Percentiles rank a stretch among this genome's conserved stretches.
Conservation (phyloP, 2,329 filamentous ascomycete species). For the Ploettnerulaceae sp. region DNA sequence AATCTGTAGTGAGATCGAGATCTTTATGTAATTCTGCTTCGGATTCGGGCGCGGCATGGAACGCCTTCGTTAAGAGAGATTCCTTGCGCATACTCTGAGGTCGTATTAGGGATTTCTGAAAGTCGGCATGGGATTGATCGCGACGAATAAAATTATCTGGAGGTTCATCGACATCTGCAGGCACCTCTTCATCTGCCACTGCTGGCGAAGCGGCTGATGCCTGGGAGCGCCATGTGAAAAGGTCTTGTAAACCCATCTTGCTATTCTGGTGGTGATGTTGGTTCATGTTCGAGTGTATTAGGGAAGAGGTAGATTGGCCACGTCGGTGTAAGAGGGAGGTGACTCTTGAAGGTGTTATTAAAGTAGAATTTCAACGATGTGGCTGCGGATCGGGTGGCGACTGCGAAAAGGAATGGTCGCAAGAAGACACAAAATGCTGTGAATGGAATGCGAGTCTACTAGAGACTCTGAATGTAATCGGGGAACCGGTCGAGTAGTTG, state of each 20-base stretch:
- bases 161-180: conserved; percentile 80
- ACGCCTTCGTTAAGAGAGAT: conserved; percentile 82
- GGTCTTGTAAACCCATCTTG: conserved; percentile 33
- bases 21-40: conserved; percentile 48
- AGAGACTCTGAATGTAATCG: conserved; percentile 9
- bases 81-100: conserved; percentile 56
- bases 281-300: conserved; percentile 16
- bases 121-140: conserved; percentile 21
- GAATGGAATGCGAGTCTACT: conserved; percentile 6
- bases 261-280: conserved; percentile 15
- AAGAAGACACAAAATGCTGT: conserved; percentile 9
- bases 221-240: conserved; percentile 44
- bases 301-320: background rate
- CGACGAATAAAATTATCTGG: conserved; percentile 52
- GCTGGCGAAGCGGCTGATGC: conserved; percentile 30
- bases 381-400: conserved; percentile 10
- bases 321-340: background rate
- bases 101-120: conserved; percentile 38
- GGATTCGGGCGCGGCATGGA: conserved; percentile 64
- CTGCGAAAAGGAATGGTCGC: conserved; percentile 9
- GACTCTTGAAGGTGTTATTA: conserved; percentile 10
- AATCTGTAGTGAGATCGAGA: conserved; percentile 38
- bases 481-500: conserved; percentile 7
- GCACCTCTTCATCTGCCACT: conserved; percentile 56
- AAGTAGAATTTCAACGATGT: conserved; percentile 9